Evolutionary conservation across 331 rosid genomes (phyloP).

Genomic region (Ulmus americana): DNA sequence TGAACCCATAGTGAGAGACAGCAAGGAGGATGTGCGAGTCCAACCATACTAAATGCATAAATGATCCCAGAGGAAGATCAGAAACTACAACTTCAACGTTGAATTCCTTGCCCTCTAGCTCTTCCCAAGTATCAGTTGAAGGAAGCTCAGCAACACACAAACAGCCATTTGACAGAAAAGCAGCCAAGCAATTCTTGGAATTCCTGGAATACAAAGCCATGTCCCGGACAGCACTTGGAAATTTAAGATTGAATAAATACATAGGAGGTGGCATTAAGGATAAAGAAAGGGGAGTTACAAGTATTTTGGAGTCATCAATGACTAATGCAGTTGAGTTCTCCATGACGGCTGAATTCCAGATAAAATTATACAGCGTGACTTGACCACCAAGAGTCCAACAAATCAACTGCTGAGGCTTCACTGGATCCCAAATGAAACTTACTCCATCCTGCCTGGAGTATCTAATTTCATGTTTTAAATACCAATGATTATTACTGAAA

Average conservation of each 20-base stretch:
- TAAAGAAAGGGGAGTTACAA: conserved; percentile 65
- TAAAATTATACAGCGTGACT: conserved; percentile 57
- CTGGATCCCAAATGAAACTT: conserved; percentile 74
- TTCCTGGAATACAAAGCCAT: conserved; percentile 54
- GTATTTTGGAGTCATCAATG: conserved; percentile 59
- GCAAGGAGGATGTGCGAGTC: conserved; percentile 62
- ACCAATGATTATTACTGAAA: conserved; percentile 93
- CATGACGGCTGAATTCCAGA: conserved; percentile 70
- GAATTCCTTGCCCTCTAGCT: conserved; percentile 74
- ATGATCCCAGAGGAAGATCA: conserved; percentile 48
- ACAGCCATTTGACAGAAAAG: conserved; percentile 63
- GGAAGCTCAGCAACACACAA: conserved; percentile 77
- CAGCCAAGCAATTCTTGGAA: conserved; percentile 65
- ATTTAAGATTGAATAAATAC: conserved; percentile 67
- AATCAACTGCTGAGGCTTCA: conserved; percentile 62
- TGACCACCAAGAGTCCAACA: conserved; percentile 88
- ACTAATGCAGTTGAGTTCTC: conserved; percentile 71
- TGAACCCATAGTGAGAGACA: conserved; percentile 63
- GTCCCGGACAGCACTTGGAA: conserved; percentile 58
- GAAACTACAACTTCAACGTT: conserved; percentile 46
- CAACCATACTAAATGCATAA: conserved; percentile 75
- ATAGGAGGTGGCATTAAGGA: conserved; percentile 85
- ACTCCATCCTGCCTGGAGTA: conserved; percentile 57
- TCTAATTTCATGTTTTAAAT: conserved; percentile 75
- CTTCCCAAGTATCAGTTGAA: conserved; percentile 77